These are phyloP conservation scores for Blumeria hordei DNA, from an alignment of 2,329 filamentous ascomycete genomes.

Conservation along the genomic window DNA sequence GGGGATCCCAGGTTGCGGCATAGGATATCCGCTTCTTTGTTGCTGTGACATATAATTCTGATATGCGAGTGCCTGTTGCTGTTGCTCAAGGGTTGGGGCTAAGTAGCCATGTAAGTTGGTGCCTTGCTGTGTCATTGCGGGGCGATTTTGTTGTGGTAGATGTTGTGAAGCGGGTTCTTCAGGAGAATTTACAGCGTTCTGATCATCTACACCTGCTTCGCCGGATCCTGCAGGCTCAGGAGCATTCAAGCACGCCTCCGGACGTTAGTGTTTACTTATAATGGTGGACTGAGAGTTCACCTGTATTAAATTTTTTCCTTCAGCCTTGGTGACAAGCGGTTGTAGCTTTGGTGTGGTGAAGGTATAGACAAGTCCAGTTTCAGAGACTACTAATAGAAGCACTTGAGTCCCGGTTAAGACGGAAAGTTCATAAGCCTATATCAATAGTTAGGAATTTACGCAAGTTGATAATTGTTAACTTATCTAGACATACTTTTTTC, in stretches of 20 bases:
- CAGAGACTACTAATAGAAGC: constrained; percentile 81
- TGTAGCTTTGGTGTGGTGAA: constrained; percentile 97
- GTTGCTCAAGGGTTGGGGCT: constrained; percentile 35
- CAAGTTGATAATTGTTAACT: neutral
- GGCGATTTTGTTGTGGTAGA: constrained; percentile 38
- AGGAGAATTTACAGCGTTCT: constrained; percentile 63
- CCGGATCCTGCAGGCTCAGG: constrained; percentile 65
- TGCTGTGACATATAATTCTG: constrained; percentile 58
- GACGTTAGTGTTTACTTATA: constrained; percentile 12
- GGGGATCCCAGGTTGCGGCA: constrained; percentile 63
- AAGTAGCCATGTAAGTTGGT: constrained; percentile 43
- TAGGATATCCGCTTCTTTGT: constrained; percentile 48
- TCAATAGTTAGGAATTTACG: neutral
- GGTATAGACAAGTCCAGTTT: constrained; percentile 92
- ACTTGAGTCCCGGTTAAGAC: constrained; percentile 97
- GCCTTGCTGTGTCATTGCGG: constrained; percentile 34
- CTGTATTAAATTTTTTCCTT: constrained; percentile 98
- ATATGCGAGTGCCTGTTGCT: constrained; percentile 58
- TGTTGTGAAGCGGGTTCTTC: constrained; percentile 65
- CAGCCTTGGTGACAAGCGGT: constrained; percentile 89
- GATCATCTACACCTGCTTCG: constrained; percentile 59
- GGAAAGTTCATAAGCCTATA: constrained; percentile 83
- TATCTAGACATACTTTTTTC: constrained; percentile 68
- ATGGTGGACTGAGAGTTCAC: constrained; percentile 22
- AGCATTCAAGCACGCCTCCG: constrained; percentile 80